A percentile compares a stretch with the other conserved stretches of the same genome.
These are phyloP conservation scores for Podaxis sp. DNA, from an alignment of 768 basidiomycete species.

Conservation along the genomic window DNA sequence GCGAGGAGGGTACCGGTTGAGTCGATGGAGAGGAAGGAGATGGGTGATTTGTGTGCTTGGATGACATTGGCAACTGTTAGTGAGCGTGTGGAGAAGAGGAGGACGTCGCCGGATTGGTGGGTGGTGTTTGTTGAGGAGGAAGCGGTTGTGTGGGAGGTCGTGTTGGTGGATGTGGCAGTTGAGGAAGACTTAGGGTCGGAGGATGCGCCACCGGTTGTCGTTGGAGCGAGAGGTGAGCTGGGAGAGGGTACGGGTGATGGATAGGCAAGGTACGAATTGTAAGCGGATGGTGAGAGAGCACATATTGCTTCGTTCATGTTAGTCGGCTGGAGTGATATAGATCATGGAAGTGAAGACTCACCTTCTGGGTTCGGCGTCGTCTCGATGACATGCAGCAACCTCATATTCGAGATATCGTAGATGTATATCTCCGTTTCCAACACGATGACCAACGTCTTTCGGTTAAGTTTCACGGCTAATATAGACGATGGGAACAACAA, in stretches of 20 bases:
- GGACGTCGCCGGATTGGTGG: conserved; percentile 76
- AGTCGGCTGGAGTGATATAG: not conserved
- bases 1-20: conserved; percentile 86
- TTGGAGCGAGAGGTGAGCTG: conserved; percentile 47
- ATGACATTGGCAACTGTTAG: conserved; percentile 94
- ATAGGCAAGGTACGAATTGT: conserved; percentile 93
- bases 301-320: conserved; percentile 8
- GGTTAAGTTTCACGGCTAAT: conserved; percentile 95
- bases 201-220: conserved; percentile 3
- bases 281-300: conserved; percentile 87
- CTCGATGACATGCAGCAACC: conserved; percentile 94
- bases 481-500: conserved; percentile 96
- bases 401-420: conserved; percentile 99
- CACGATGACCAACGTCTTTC: conserved; percentile 94
- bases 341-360: conserved; percentile 28
- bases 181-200: not conserved
- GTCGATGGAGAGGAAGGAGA: conserved; percentile 86
- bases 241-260: conserved; percentile 92
- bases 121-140: conserved; percentile 27
- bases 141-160: conserved; percentile 20
- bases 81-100: conserved; percentile 91
- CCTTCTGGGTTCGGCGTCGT: conserved; percentile 95
- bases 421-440: conserved; percentile 98
- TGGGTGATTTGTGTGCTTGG: conserved; percentile 93
- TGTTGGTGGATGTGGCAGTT: not conserved